Evolutionary conservation across 176 grass and related monocot genomes (phyloP), one percentile per base, ranked within the genome.

Genomic region (Dactylis glomerata): DNA sequence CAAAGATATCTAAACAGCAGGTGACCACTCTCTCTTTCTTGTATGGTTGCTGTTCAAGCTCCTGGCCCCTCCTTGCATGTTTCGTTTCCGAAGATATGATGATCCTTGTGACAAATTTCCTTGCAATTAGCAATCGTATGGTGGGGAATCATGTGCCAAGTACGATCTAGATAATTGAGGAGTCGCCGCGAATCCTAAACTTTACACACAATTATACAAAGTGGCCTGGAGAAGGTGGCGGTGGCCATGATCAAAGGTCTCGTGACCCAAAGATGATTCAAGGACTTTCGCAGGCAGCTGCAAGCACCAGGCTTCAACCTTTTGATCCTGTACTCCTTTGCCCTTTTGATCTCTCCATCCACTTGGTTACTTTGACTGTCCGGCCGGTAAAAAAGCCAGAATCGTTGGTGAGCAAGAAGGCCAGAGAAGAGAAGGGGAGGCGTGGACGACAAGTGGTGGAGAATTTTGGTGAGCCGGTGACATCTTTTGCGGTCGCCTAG

Each of bases 201-300:
- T 65, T 61, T 30, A 15, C 26, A 24, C 3, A n/a, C n/a, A n/a
- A 3, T n/a, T 28, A 24, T 5, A 4, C 26, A 62, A 58, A 58
- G 27, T 3, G 7, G 58, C 13, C 5, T 61, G 57, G 57, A 62
- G 58, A 13, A 28, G 57, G 47, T 50, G 15, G 13, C 4, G 49
- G 49, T 62, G 58, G 1, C 28, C 26, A 83, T 54, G 55, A 37
- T 46, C 17, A 64, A 73, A 73, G 52, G 5, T 61, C 59, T 68
- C 87, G 82, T 76, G 49, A 61, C 38, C 77, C 77, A 89, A 85
- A 77, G 87, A 77, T 3, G 78, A 89, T 89, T 27, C 82, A 22
- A 41, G 62, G 69, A 89, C 88, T 89, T 89, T 77, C 88, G 24
- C 71, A 50, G 70, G 83, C 71, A 85, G 12, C 62, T 20, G 49